Percentiles rank a stretch among this genome's conserved stretches.
These are phyloP conservation scores for Chrysosporium queenslandicum DNA, from an alignment of 2,329 filamentous ascomycete species.

Conservation along the genomic window DNA sequence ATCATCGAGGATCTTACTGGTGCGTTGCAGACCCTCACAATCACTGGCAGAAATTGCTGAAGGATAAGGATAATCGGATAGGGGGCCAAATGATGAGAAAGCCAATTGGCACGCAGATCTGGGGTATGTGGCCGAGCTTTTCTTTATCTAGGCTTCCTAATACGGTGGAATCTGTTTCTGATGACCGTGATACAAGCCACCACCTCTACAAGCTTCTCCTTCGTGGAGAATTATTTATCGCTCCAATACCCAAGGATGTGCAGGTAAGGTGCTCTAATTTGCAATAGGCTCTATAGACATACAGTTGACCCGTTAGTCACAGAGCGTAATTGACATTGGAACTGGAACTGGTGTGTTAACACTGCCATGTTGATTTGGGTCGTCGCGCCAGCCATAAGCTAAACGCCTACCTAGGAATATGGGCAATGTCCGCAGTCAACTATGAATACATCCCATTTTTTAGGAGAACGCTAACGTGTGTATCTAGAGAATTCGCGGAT, in stretches of 20 bases:
- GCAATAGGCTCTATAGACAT: neutral
- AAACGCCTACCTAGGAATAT: slow-evolving; percentile 4
- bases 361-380: neutral
- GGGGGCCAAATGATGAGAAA: slow-evolving; percentile 19
- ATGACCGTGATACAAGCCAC: slow-evolving; percentile 17
- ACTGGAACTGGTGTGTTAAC: slow-evolving; percentile 16
- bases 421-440: slow-evolving; percentile 13
- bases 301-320: slow-evolving; percentile 18
- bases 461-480: neutral
- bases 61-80: neutral
- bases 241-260: slow-evolving; percentile 28
- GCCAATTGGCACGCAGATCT: slow-evolving; percentile 20
- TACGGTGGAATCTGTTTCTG: neutral
- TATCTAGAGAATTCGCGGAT: slow-evolving; percentile 24
- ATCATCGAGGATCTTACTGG: slow-evolving; percentile 13
- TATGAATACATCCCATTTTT: too few relatives aligned
- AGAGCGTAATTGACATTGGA: slow-evolving; percentile 18
- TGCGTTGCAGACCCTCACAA: neutral
- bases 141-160: neutral
- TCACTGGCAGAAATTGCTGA: neutral
- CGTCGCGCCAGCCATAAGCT: neutral
- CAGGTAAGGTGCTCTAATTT: slow-evolving; percentile 15
- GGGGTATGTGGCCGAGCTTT: slow-evolving; percentile 4
- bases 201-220: slow-evolving; percentile 31
- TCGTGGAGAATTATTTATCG: slow-evolving; percentile 30